phyloP scores from a whole-genome alignment of 2,329 filamentous ascomycete species.

The Whalleya microplaca region DNA sequence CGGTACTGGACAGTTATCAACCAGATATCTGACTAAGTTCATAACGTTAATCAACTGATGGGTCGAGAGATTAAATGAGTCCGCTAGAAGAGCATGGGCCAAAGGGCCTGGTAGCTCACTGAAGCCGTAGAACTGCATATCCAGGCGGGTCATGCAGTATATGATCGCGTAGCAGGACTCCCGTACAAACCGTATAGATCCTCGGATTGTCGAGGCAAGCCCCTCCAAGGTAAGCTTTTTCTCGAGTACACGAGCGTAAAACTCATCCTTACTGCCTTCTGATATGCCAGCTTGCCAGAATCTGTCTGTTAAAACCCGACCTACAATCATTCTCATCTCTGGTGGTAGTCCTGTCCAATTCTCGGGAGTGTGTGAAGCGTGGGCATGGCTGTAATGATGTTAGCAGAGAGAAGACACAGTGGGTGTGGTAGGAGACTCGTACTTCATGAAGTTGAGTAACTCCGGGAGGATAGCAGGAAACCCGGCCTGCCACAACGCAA shows the following conservation, averaged over 20 bases:
- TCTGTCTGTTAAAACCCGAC: slow-evolving; percentile 84
- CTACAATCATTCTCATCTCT: slow-evolving; percentile 78
- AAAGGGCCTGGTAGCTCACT: slow-evolving; percentile 80
- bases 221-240: slow-evolving; percentile 91
- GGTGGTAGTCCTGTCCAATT: slow-evolving; percentile 80
- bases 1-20: slow-evolving; percentile 87
- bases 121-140: slow-evolving; percentile 90
- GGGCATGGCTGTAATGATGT: slow-evolving; percentile 68
- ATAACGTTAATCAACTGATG: slow-evolving; percentile 95
- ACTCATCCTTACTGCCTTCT: slow-evolving; percentile 92
- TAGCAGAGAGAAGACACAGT: slow-evolving; percentile 8
- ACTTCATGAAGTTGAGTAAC: slow-evolving; percentile 81
- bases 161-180: slow-evolving; percentile 95
- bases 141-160: slow-evolving; percentile 87
- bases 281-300: slow-evolving; percentile 99
- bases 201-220: slow-evolving; percentile 89
- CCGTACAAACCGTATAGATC: slow-evolving; percentile 83
- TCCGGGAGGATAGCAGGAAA: slow-evolving; percentile 84
- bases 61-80: slow-evolving; percentile 81
- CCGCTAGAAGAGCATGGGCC: slow-evolving; percentile 80
- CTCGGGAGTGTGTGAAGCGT: slow-evolving; percentile 84
- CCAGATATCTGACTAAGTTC: slow-evolving; percentile 83
- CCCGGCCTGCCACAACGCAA: slow-evolving; percentile 80
- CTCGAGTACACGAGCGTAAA: slow-evolving; percentile 87
- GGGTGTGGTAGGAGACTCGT: slow-evolving; percentile 31